Evolutionary conservation across 345 rosid species (phyloP).

Genomic region (Rhodamnia rubescens): DNA sequence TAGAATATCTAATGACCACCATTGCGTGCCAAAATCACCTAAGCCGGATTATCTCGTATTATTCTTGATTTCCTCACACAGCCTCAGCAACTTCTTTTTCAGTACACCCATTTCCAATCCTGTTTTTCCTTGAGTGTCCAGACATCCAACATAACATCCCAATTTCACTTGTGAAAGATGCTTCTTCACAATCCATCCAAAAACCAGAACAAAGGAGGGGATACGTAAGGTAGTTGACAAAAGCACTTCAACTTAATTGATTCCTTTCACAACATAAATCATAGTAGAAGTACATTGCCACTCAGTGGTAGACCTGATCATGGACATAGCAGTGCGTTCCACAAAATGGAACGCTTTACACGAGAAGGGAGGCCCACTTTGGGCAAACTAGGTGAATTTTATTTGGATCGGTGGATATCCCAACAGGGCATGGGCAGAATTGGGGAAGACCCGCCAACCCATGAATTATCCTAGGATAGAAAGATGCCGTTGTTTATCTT

Average conservation of each 20-base stretch:
- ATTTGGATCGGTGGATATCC: not conserved
- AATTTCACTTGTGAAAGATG: not conserved
- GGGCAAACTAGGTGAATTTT: not conserved
- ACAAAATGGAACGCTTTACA: not conserved
- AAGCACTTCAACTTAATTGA: not conserved
- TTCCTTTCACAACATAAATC: not conserved
- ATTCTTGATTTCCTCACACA: no score
- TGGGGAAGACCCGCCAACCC: not conserved
- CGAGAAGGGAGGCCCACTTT: not conserved
- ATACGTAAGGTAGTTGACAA: not conserved
- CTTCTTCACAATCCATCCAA: not conserved
- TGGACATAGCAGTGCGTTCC: not conserved
- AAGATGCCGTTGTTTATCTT: not conserved
- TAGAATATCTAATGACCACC: not conserved
- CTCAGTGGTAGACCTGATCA: not conserved
- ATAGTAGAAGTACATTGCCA: not conserved
- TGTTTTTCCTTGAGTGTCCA: not conserved
- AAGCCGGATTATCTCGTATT: not conserved
- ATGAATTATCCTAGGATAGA: not conserved
- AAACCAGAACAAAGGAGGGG: not conserved
- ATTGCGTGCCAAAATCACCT: not conserved
- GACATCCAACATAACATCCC: not conserved
- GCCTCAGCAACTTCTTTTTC: not conserved
- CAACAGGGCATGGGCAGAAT: not conserved
- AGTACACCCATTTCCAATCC: not conserved